phyloP scores from a whole-genome alignment of 2,329 filamentous ascomycete genomes.

The Xylariaceae sp. region DNA sequence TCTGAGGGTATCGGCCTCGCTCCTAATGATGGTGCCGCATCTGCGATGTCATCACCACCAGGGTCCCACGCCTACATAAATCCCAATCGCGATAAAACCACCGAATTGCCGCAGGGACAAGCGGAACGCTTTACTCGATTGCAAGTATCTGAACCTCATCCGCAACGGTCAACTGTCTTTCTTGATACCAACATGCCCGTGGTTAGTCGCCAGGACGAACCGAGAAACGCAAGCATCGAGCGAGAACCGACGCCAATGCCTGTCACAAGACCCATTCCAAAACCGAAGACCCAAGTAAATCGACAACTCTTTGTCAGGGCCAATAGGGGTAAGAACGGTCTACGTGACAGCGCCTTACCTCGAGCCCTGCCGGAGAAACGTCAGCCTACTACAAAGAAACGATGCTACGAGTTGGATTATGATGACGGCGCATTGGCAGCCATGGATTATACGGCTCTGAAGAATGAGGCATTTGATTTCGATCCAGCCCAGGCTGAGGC shows the following conservation, averaged over 20 bases:
- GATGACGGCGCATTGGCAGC: slow-evolving; percentile 51
- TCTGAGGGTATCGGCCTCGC: slow-evolving; percentile 23
- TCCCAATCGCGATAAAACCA: slow-evolving; percentile 22
- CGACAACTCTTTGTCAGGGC: slow-evolving; percentile 29
- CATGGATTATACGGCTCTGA: slow-evolving; percentile 52
- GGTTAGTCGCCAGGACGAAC: slow-evolving; percentile 28
- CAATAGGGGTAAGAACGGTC: slow-evolving; percentile 19
- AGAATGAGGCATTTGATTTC: slow-evolving; percentile 52
- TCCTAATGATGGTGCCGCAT: slow-evolving; percentile 12
- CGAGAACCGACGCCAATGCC: slow-evolving; percentile 30
- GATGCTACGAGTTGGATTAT: slow-evolving; percentile 45
- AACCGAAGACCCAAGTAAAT: slow-evolving; percentile 27
- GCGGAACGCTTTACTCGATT: slow-evolving; percentile 19
- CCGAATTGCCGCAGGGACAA: slow-evolving; percentile 21
- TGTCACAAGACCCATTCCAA: slow-evolving; percentile 20
- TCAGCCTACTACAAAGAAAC: slow-evolving; percentile 27
- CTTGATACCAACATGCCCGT: slow-evolving; percentile 31
- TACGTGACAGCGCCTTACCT: slow-evolving; percentile 30
- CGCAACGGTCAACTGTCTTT: slow-evolving; percentile 30
- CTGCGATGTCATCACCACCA: slow-evolving; percentile 20
- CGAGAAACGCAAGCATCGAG: slow-evolving; percentile 26
- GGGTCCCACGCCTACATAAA: slow-evolving; percentile 22
- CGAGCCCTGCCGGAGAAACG: slow-evolving; percentile 25
- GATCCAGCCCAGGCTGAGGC: slow-evolving; percentile 48
- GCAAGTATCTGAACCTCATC: slow-evolving; percentile 22